Percentiles rank a stretch among this genome's conserved stretches.
phyloP scores from a whole-genome alignment of 2,329 filamentous ascomycete genomes.

The Xylariaceae sp. region DNA sequence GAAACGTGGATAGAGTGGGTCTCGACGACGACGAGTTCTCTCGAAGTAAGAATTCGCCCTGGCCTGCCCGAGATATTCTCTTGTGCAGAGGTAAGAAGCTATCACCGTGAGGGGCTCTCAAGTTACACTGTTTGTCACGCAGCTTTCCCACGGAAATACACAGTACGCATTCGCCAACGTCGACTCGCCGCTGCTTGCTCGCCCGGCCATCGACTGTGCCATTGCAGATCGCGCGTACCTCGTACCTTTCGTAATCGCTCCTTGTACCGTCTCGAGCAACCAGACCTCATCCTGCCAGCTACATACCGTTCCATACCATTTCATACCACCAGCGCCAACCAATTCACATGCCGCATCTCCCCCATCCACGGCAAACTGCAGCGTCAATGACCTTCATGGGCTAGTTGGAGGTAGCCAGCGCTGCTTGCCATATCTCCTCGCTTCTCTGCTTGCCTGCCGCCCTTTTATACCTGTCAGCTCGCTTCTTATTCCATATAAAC shows the following conservation, averaged over 20 bases:
- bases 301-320: not conserved
- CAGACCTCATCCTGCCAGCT: not conserved
- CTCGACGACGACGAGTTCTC: not conserved
- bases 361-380: not conserved
- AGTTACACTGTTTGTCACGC: not conserved
- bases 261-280: too few relatives aligned
- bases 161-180: not conserved
- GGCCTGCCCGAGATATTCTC: not conserved
- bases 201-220: too few relatives aligned
- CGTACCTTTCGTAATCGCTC: not conserved
- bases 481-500: not conserved
- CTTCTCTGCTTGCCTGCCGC: not conserved
- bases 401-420: not conserved
- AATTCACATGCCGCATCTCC: not conserved
- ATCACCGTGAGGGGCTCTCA: not conserved
- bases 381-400: not conserved
- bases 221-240: too few relatives aligned
- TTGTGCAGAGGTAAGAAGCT: too few relatives aligned
- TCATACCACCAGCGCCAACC: not conserved
- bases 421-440: not conserved
- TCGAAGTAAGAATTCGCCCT: not conserved
- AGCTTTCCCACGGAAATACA: not conserved
- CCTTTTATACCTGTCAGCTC: not conserved
- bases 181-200: not conserved
- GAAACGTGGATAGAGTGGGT: not conserved